These are phyloP conservation scores for Rhizopus sp. DNA, from an alignment of 371 early-diverging fungal genomes.

Conservation along the genomic window DNA sequence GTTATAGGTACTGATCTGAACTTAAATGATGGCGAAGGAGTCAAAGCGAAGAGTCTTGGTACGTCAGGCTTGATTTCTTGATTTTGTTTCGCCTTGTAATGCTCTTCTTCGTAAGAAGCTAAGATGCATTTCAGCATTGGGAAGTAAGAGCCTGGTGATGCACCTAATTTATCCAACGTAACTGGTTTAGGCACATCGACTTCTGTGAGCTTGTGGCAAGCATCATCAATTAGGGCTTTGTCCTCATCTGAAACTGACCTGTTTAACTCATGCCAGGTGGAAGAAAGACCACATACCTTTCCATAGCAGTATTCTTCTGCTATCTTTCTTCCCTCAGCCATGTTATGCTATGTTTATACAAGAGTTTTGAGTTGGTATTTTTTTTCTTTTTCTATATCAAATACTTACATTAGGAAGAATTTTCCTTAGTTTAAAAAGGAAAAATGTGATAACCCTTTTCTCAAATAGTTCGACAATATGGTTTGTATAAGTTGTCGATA, in stretches of 20 bases:
- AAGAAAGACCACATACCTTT: slow-evolving; percentile 10
- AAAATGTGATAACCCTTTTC: not conserved
- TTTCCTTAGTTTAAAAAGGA: too few species aligned
- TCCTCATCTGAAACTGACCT: slow-evolving; percentile 2
- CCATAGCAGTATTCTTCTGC: slow-evolving; percentile 6
- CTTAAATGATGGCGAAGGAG: slow-evolving; percentile 4
- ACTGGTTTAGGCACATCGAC: slow-evolving; percentile 10
- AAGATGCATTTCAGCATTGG: too few species aligned
- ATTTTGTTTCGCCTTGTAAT: too few species aligned
- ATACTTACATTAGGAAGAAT: not conserved
- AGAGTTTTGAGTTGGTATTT: too few species aligned
- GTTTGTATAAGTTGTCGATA: not conserved
- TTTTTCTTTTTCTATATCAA: too few species aligned
- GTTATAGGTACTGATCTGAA: slow-evolving; percentile 8
- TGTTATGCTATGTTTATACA: slow-evolving; percentile 3
- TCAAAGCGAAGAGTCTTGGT: slow-evolving; percentile 1
- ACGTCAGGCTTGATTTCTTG: too few species aligned
- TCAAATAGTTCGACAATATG: slow-evolving; percentile 5
- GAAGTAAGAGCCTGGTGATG: slow-evolving; percentile 3
- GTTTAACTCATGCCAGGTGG: too few species aligned
- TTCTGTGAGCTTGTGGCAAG: not conserved
- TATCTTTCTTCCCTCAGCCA: not conserved
- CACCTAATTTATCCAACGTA: not conserved
- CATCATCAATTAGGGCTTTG: slow-evolving; percentile 2
- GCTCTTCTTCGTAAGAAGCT: too few species aligned